These are phyloP conservation scores for Microdochium trichocladiopsis DNA, from an alignment of 2,329 filamentous ascomycete species.

Conservation along the genomic window DNA sequence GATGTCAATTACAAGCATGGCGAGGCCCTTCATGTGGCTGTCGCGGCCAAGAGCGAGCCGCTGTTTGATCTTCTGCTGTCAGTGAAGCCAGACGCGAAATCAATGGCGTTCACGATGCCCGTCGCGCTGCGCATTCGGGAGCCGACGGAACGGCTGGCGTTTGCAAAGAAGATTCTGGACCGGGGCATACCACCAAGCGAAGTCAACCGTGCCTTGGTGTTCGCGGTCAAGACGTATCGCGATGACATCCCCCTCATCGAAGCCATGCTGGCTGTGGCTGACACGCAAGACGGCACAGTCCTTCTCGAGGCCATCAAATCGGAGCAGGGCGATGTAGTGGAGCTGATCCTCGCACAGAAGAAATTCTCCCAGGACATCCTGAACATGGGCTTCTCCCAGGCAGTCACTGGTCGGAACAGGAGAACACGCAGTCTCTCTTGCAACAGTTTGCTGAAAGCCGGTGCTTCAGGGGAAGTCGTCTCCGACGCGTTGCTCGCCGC, in stretches of 20 bases:
- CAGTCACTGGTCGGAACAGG: constrained; percentile 32
- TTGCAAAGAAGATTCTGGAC: constrained; percentile 41
- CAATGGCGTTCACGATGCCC: constrained; percentile 42
- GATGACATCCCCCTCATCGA: constrained; percentile 41
- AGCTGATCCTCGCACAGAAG: constrained; percentile 33
- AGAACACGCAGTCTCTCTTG: constrained; percentile 34
- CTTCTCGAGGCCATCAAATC: constrained; percentile 36
- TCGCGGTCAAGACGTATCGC: constrained; percentile 39
- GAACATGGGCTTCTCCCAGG: constrained; percentile 33
- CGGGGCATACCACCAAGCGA: constrained; percentile 40
- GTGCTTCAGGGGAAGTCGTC: constrained; percentile 35
- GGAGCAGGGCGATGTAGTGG: constrained; percentile 36
- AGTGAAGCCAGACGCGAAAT: constrained; percentile 28
- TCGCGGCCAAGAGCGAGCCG: constrained; percentile 34
- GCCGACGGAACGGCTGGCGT: constrained; percentile 40
- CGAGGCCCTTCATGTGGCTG: constrained; percentile 41
- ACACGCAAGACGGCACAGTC: constrained; percentile 42
- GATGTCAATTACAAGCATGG: constrained; percentile 47
- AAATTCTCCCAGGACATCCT: constrained; percentile 30
- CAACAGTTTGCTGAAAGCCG: constrained; percentile 34
- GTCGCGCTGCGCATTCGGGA: constrained; percentile 44
- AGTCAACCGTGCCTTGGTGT: constrained; percentile 42
- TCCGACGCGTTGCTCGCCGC: constrained; percentile 44
- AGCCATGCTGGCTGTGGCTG: constrained; percentile 35
- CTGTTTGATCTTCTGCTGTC: constrained; percentile 43